Conservation (phyloP, 805 yeast species). For the Ogataea sp. region DNA sequence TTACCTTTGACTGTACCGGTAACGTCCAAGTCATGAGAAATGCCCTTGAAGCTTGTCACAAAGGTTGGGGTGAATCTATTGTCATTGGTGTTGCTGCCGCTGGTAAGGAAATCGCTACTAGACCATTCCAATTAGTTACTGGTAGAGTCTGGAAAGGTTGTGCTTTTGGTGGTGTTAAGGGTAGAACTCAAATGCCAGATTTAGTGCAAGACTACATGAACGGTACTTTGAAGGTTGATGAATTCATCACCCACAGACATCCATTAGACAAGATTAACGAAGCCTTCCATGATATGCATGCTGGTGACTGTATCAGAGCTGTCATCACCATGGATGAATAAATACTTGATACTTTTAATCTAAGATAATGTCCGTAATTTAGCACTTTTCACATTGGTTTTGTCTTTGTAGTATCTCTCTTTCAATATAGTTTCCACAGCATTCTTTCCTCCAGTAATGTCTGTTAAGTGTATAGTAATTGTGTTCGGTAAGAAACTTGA, state of each 20-base stretch:
- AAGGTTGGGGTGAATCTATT: constrained; percentile 97
- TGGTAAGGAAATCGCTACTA: constrained; percentile 90
- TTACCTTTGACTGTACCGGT: constrained; percentile 97
- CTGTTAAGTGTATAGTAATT: too few relatives aligned
- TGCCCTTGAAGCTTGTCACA: constrained; percentile 95
- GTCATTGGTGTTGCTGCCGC: constrained; percentile 98
- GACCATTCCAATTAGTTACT: constrained; percentile 98
- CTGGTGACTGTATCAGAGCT: constrained; percentile 91
- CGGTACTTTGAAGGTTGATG: constrained; percentile 84
- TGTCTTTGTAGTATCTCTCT: too few relatives aligned
- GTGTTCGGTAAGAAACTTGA: too few relatives aligned
- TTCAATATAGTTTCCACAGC: too few relatives aligned
- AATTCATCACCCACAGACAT: constrained; percentile 89
- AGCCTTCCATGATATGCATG: constrained; percentile 93
- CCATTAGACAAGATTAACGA: constrained; percentile 68
- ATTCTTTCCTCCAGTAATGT: too few relatives aligned
- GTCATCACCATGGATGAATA: constrained; percentile 37
- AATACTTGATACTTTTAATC: not conserved
- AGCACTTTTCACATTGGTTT: too few relatives aligned
- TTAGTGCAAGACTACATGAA: constrained; percentile 77
- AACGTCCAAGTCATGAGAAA: constrained; percentile 90
- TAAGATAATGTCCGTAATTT: not conserved
- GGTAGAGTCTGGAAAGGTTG: constrained; percentile 99
- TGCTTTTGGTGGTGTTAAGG: constrained; percentile 99
- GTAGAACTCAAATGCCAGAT: constrained; percentile 90